These are phyloP conservation scores for Epichloe aotearoae DNA, from an alignment of 2,329 filamentous ascomycete genomes.

Conservation along the genomic window DNA sequence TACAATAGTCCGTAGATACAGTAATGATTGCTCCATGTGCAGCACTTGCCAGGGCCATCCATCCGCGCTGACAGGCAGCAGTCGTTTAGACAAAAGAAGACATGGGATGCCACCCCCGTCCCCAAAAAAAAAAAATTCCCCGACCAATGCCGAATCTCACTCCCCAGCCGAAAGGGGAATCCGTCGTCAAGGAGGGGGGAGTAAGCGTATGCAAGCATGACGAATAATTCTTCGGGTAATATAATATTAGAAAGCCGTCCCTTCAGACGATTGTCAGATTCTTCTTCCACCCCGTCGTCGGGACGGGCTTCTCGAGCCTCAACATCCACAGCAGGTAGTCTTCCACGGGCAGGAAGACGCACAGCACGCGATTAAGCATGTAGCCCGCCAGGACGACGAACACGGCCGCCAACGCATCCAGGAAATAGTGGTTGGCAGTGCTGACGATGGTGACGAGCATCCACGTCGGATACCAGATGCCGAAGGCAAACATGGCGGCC, in stretches of 20 bases:
- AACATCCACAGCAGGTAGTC: constrained; percentile 50
- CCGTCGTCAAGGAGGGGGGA: neutral
- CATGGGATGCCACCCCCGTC: neutral
- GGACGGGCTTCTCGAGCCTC: constrained; percentile 49
- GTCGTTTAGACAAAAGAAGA: neutral
- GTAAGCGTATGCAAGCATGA: neutral
- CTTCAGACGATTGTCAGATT: constrained; percentile 7
- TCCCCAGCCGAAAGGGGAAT: neutral
- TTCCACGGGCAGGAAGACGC: constrained; percentile 49
- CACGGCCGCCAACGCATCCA: constrained; percentile 51
- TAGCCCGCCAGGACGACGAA: constrained; percentile 48
- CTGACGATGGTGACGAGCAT: constrained; percentile 44
- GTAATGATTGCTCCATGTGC: no score
- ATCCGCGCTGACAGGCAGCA: no score
- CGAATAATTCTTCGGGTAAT: neutral
- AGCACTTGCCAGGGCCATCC: no score
- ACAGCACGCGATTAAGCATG: constrained; percentile 33
- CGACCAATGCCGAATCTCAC: neutral
- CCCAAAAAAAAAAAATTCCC: neutral
- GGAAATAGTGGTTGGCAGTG: constrained; percentile 48
- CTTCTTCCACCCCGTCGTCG: constrained; percentile 25
- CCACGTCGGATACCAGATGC: constrained; percentile 37
- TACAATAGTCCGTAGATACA: no score
- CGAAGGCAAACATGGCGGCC: constrained; percentile 19
- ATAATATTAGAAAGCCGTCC: neutral